Evolutionary conservation across 2,329 filamentous ascomycete genomes (phyloP).

Genomic region (Aspergillus uvarum): DNA sequence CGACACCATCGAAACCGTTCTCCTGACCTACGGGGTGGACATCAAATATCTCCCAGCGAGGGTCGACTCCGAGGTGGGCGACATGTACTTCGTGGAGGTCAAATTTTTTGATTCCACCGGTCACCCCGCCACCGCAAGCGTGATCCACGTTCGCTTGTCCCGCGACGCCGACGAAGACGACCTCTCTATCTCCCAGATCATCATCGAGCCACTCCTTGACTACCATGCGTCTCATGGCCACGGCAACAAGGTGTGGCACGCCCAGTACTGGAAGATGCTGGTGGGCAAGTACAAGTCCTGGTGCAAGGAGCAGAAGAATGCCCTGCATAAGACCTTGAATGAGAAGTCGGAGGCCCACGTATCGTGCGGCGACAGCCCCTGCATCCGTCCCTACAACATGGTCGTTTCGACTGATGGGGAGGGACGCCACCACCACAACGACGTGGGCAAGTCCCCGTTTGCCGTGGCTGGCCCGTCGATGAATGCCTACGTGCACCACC

Average conservation of each 20-base stretch:
- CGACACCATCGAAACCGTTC: not conserved
- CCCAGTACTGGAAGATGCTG: conserved; percentile 5
- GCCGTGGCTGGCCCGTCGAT: not conserved
- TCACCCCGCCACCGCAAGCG: not conserved
- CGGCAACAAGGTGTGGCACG: conserved; percentile 2
- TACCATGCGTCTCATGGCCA: not conserved
- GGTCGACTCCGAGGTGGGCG: not conserved
- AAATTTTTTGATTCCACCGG: not conserved
- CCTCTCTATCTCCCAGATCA: not conserved
- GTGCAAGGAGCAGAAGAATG: not conserved
- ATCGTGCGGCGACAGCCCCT: not conserved
- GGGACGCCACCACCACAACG: not conserved
- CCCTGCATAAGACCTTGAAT: not conserved
- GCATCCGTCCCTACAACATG: too few species aligned
- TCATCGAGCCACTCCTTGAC: not conserved
- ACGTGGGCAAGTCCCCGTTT: not conserved
- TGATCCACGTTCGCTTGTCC: not conserved
- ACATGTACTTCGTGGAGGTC: conserved; percentile 1
- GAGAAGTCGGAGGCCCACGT: not conserved
- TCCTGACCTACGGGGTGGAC: conserved; percentile 1
- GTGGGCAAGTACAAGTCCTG: not conserved
- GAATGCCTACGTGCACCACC: not conserved
- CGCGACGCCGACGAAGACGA: not conserved
- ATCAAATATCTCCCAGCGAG: not conserved
- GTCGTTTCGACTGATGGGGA: too few species aligned